Conservation (phyloP, 331 rosid species). For the Acacia pycnantha region DNA sequence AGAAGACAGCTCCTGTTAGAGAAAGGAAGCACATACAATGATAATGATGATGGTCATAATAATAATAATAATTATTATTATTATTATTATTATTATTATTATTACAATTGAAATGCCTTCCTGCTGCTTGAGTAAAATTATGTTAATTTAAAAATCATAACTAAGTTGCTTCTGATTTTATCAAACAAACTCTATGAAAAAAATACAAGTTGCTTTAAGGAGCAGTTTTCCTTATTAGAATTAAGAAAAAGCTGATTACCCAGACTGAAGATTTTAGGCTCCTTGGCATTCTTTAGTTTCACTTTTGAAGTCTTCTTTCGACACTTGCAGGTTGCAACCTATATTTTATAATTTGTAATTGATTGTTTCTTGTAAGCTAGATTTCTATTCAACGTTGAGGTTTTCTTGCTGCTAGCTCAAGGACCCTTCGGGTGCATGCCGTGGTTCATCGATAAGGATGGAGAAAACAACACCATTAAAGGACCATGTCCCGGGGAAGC, state of each 20-base stretch:
- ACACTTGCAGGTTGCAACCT: background rate
- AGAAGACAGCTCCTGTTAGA: background rate
- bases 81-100: too few species aligned
- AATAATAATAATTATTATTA: too few species aligned
- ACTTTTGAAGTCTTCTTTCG: background rate
- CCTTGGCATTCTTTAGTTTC: constrained; percentile 7
- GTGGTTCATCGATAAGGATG: too few species aligned
- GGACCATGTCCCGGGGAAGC: too few species aligned
- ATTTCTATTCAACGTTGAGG: background rate
- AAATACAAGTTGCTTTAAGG: too few species aligned
- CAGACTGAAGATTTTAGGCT: background rate
- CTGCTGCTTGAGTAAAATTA: background rate
- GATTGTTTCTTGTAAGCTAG: background rate
- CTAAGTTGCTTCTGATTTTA: background rate
- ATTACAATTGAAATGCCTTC: background rate
- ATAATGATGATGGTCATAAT: background rate
- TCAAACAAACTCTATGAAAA: background rate
- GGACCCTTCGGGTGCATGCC: too few species aligned
- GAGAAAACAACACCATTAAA: too few species aligned
- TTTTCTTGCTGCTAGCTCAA: background rate
- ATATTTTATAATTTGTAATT: background rate
- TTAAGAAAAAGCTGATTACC: background rate
- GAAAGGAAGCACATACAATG: background rate
- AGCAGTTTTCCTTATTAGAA: background rate
- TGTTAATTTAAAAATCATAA: background rate